These are phyloP conservation scores for Jackrogersella multiformis DNA, from an alignment of 495 filamentous ascomycete species.

Conservation along the genomic window DNA sequence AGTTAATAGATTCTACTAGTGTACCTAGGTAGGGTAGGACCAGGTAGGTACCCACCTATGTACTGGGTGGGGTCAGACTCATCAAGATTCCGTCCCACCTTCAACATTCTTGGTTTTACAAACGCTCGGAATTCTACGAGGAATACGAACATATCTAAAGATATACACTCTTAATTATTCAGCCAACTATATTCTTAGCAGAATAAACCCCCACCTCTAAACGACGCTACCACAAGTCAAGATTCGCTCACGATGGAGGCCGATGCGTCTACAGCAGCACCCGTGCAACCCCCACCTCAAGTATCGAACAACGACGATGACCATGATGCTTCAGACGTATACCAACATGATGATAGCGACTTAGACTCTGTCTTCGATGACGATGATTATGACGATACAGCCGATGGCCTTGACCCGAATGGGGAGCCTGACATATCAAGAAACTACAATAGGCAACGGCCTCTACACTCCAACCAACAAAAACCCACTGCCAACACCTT, in stretches of 20 bases:
- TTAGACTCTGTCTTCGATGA: constrained; percentile 66
- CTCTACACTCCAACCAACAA: constrained; percentile 78
- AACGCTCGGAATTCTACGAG: no score
- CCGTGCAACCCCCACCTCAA: constrained; percentile 20
- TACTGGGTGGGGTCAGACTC: no score
- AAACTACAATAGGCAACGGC: constrained; percentile 88
- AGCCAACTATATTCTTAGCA: no score
- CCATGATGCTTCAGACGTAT: constrained; percentile 38
- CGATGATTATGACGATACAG: constrained; percentile 65
- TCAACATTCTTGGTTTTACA: no score
- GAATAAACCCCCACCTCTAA: no score
- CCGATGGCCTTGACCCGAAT: constrained; percentile 66
- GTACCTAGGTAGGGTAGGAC: no score
- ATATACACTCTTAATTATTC: no score
- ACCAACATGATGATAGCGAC: constrained; percentile 50
- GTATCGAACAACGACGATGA: constrained; percentile 44
- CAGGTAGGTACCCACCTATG: no score
- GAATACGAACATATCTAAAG: no score
- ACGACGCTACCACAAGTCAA: background rate
- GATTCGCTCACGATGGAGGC: constrained; percentile 29
- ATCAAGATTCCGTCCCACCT: background rate
- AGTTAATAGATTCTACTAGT: no score
- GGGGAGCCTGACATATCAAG: constrained; percentile 81
- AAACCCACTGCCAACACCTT: constrained; percentile 83
- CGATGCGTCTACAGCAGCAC: constrained; percentile 50